phyloP scores from a whole-genome alignment of 192 early-diverging fungal species.

The Entomortierella chlamydospora region DNA sequence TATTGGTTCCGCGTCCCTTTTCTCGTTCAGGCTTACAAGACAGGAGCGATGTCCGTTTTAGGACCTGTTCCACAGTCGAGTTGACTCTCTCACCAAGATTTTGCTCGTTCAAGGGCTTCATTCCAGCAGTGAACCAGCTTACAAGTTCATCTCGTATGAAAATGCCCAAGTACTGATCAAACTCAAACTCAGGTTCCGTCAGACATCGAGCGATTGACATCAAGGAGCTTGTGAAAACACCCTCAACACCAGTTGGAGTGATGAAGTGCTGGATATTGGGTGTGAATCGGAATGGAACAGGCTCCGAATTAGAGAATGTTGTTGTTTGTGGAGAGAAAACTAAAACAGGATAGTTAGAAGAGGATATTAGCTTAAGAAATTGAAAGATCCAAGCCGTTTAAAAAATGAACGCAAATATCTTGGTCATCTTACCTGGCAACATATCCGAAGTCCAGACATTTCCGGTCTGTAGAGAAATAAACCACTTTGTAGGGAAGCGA shows the following conservation, averaged over 20 bases:
- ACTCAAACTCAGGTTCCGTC: conserved; percentile 85
- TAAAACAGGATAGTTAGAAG: conserved; percentile 7
- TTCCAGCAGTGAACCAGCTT: conserved; percentile 75
- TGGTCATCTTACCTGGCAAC: conserved; percentile 70
- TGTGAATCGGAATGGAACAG: conserved; percentile 97
- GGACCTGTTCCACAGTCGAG: conserved; percentile 78
- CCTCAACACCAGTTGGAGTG: conserved; percentile 93
- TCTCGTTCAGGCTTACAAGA: conserved; percentile 82
- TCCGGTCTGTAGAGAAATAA: conserved; percentile 86
- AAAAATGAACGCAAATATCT: too few species aligned
- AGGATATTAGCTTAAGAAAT: neutral
- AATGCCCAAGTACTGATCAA: conserved; percentile 94
- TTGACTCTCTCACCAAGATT: conserved; percentile 75
- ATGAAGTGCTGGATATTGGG: conserved; percentile 98
- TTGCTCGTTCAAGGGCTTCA: conserved; percentile 67
- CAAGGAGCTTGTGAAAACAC: conserved; percentile 85
- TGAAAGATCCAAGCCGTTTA: neutral
- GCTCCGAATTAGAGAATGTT: conserved; percentile 77
- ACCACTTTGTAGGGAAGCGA: conserved; percentile 88
- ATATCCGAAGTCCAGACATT: conserved; percentile 91
- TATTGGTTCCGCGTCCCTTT: conserved; percentile 64
- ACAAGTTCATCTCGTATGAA: conserved; percentile 96
- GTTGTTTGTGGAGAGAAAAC: conserved; percentile 60
- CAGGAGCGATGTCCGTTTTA: conserved; percentile 73
- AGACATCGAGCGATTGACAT: conserved; percentile 88